These are phyloP conservation scores for Nematocida sp. DNA, from an alignment of 371 early-diverging fungal genomes.

Conservation along the genomic window DNA sequence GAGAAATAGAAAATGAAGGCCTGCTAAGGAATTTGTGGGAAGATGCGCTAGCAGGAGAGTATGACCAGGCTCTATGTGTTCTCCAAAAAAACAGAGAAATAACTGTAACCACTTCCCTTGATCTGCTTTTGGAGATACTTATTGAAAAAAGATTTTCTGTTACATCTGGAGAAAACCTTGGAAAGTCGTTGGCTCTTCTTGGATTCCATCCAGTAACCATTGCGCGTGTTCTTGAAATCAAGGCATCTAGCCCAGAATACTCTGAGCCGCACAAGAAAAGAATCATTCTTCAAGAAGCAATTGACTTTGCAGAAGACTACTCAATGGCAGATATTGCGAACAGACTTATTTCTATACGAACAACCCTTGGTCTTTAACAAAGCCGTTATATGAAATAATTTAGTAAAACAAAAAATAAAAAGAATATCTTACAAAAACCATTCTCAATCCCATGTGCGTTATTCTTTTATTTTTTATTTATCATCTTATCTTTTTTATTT, in stretches of 20 bases:
- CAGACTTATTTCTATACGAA: constrained; percentile 6
- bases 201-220: constrained; percentile 18
- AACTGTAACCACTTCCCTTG: neutral
- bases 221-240: constrained; percentile 30
- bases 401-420: no score
- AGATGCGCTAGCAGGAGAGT: constrained; percentile 40
- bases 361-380: constrained; percentile 28
- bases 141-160: constrained; percentile 13
- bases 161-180: constrained; percentile 32
- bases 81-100: constrained; percentile 29
- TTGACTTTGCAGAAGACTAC: constrained; percentile 32
- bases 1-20: constrained; percentile 17
- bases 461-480: no score
- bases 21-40: constrained; percentile 37
- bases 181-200: constrained; percentile 5
- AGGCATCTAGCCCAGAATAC: constrained; percentile 36
- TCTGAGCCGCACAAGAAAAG: constrained; percentile 18
- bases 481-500: no score
- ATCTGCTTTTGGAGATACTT: constrained; percentile 34
- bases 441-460: no score
- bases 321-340: constrained; percentile 7
- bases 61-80: neutral
- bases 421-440: no score
- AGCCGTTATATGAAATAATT: neutral
- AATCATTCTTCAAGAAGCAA: constrained; percentile 28